Percentiles rank a stretch among this genome's conserved stretches.
phyloP scores from a whole-genome alignment of 345 rosid species.

The Pseudoturritis turrita region DNA sequence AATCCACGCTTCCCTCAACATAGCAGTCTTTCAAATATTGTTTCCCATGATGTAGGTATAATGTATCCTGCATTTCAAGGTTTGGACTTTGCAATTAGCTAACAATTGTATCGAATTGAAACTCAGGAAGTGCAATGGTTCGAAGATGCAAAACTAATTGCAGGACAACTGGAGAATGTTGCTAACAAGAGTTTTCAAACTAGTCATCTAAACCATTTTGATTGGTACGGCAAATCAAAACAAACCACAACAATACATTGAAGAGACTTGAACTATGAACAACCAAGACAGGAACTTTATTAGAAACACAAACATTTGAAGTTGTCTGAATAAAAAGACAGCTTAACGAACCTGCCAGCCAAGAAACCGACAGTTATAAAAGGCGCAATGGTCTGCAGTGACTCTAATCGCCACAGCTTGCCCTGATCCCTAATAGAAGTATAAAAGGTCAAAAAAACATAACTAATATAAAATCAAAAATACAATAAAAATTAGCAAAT shows the following conservation, averaged over 20 bases:
- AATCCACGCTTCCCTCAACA: conserved; percentile 89
- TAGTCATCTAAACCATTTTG: not conserved
- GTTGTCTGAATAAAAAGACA: not conserved
- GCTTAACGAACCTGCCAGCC: conserved; percentile 81
- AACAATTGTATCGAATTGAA: not conserved
- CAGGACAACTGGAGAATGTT: not conserved
- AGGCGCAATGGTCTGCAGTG: conserved; percentile 94
- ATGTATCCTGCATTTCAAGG: conserved; percentile 59
- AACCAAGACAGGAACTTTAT: not conserved
- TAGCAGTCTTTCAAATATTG: conserved; percentile 89
- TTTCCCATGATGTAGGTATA: conserved; percentile 88
- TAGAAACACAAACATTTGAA: not conserved
- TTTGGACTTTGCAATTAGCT: not conserved
- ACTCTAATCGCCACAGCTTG: conserved; percentile 96
- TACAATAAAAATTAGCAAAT: not conserved
- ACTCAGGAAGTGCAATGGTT: not conserved
- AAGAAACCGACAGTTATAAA: conserved; percentile 91
- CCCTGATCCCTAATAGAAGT: conserved; percentile 66
- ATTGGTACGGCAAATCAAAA: not conserved
- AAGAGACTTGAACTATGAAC: not conserved
- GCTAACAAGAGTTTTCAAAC: not conserved
- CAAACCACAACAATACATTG: not conserved
- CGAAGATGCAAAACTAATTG: not conserved
- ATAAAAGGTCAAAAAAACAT: not conserved
- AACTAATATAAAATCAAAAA: not conserved